Evolutionary conservation across 2,329 filamentous ascomycete species (phyloP).

Genomic region (Metarhizium guizhouense): DNA sequence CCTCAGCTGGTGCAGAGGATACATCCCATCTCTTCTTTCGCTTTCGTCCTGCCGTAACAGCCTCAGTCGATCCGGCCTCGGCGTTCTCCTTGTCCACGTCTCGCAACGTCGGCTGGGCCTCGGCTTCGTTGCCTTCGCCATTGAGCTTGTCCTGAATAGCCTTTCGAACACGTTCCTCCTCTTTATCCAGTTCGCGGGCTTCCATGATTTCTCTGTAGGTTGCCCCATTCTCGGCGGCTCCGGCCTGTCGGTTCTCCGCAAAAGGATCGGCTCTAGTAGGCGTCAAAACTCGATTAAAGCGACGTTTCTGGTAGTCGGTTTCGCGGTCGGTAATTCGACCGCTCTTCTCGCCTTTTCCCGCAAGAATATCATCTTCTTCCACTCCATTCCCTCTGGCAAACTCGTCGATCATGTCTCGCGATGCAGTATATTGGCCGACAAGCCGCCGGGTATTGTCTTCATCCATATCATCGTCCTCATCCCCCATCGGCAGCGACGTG

Average conservation of each 20-base stretch:
- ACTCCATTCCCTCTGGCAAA: conserved; percentile 78
- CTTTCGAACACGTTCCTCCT: conserved; percentile 78
- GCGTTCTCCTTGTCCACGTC: conserved; percentile 65
- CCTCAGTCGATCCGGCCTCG: conserved; percentile 59
- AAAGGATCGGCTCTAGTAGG: conserved; percentile 83
- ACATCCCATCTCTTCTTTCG: conserved; percentile 96
- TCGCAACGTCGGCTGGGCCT: conserved; percentile 69
- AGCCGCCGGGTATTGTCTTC: conserved; percentile 69
- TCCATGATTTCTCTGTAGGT: conserved; percentile 91
- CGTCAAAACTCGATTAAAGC: conserved; percentile 80
- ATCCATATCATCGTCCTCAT: conserved; percentile 70
- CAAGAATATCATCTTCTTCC: conserved; percentile 84
- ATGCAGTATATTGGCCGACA: conserved; percentile 93
- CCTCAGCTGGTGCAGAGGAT: conserved; percentile 44
- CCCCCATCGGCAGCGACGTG: conserved; percentile 72
- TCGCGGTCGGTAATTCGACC: conserved; percentile 87
- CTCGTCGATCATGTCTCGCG: conserved; percentile 85
- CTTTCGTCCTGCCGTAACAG: conserved; percentile 58
- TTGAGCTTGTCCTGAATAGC: conserved; percentile 68
- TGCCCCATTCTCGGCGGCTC: conserved; percentile 59
- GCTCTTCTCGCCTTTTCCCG: conserved; percentile 75
- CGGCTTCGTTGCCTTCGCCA: conserved; percentile 48
- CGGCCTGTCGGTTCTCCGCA: conserved; percentile 62
- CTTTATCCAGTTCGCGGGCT: conserved; percentile 78
- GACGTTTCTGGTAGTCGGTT: conserved; percentile 94